These are phyloP conservation scores for Naganishia kalamii DNA, from an alignment of 768 basidiomycete species.

Conservation along the genomic window DNA sequence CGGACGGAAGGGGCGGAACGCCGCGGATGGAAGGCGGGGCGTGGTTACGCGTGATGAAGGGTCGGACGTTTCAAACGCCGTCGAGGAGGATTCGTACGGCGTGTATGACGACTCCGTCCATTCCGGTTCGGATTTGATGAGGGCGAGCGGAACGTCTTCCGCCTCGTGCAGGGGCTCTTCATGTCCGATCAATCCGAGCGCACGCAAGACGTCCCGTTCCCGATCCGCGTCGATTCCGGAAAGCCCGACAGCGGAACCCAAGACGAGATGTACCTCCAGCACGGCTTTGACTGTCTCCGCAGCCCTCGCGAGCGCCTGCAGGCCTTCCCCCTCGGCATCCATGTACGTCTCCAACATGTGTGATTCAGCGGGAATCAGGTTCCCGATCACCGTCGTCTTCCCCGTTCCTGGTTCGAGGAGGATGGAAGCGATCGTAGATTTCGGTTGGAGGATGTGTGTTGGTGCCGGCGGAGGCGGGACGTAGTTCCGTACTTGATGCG, in stretches of 20 bases:
- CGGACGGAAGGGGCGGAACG: slow-evolving; percentile 1
- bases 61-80: not conserved
- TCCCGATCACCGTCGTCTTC: not conserved
- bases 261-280: not conserved
- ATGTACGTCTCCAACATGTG: not conserved
- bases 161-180: too few relatives aligned
- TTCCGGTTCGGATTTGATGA: not conserved
- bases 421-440: slow-evolving; percentile 2
- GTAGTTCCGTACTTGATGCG: not conserved
- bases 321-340: not conserved
- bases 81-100: not conserved
- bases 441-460: not conserved
- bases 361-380: not conserved
- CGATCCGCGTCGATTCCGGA: not conserved
- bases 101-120: not conserved
- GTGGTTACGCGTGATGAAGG: not conserved
- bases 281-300: not conserved
- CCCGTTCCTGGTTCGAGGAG: slow-evolving; percentile 4
- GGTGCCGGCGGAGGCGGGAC: not conserved
- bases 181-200: not conserved
- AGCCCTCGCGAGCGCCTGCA: not conserved
- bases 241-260: not conserved
- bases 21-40: not conserved
- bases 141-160: not conserved
- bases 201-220: not conserved